Percentiles rank a stretch among this genome's conserved stretches.
These are phyloP conservation scores for Naematelia aurantialba DNA, from an alignment of 768 basidiomycete genomes.

Conservation along the genomic window DNA sequence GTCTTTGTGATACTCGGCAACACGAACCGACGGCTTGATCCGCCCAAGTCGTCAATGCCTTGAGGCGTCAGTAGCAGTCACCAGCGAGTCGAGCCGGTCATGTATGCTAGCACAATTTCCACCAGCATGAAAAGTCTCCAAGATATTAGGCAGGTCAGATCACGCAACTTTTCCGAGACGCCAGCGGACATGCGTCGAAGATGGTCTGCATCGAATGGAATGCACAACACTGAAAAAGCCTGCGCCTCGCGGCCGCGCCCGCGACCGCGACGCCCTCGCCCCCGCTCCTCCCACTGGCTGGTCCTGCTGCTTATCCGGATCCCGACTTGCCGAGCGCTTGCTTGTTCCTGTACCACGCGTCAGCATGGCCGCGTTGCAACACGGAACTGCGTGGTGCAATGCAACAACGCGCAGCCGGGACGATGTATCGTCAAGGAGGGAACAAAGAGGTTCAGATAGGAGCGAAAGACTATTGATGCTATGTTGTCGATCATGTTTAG, in stretches of 20 bases:
- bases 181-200: background rate
- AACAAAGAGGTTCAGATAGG: conserved; percentile 82
- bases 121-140: too few relatives aligned
- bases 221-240: background rate
- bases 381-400: too few relatives aligned
- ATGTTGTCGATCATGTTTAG: conserved; percentile 68
- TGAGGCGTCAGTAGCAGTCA: too few relatives aligned
- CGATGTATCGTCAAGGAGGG: too few relatives aligned
- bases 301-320: conserved; percentile 36
- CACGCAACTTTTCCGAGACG: background rate
- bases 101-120: too few relatives aligned
- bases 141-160: too few relatives aligned
- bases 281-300: conserved; percentile 1
- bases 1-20: too few relatives aligned
- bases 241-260: background rate
- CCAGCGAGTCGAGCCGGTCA: too few relatives aligned
- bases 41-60: too few relatives aligned
- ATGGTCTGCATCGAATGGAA: background rate
- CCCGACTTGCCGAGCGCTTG: conserved; percentile 51
- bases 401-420: too few relatives aligned
- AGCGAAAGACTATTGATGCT: conserved; percentile 97
- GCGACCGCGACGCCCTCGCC: background rate
- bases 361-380: too few relatives aligned
- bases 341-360: conserved; percentile 42
- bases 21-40: too few relatives aligned